These are phyloP conservation scores for Penicillium hordei DNA, from an alignment of 2,329 filamentous ascomycete genomes.

Conservation along the genomic window DNA sequence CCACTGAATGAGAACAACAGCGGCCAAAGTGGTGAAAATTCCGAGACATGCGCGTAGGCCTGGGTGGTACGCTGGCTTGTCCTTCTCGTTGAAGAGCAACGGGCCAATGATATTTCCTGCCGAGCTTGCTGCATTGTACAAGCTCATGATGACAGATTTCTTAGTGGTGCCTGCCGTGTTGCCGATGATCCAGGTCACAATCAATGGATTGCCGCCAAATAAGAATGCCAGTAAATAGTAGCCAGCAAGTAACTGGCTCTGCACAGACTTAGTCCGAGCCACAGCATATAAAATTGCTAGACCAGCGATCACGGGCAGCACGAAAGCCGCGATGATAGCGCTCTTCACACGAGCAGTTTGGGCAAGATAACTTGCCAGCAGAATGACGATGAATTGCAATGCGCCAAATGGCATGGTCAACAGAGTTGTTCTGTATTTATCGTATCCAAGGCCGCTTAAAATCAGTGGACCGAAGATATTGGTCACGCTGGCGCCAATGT, in stretches of 20 bases:
- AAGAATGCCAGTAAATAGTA: conserved; percentile 68
- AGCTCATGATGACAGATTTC: conserved; percentile 62
- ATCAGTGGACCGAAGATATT: conserved; percentile 67
- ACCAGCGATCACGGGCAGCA: conserved; percentile 62
- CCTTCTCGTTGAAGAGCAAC: conserved; percentile 58
- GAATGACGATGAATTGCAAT: conserved; percentile 60
- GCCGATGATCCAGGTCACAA: conserved; percentile 67
- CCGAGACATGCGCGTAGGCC: conserved; percentile 55
- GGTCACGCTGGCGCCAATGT: conserved; percentile 63
- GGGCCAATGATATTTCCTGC: conserved; percentile 68
- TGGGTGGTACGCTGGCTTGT: conserved; percentile 59
- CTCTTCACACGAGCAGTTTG: conserved; percentile 60
- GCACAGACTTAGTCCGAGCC: conserved; percentile 43
- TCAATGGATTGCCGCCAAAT: conserved; percentile 64
- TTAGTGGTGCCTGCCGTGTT: conserved; percentile 70
- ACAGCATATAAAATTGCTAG: conserved; percentile 57
- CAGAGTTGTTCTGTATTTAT: conserved; percentile 58
- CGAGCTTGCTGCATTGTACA: conserved; percentile 63
- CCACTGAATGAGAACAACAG: conserved; percentile 55
- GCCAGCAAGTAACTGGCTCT: conserved; percentile 54
- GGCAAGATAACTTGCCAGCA: conserved; percentile 59
- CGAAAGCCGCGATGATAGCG: conserved; percentile 53
- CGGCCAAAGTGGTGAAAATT: conserved; percentile 52
- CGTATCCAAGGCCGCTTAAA: conserved; percentile 59
- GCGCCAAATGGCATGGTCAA: conserved; percentile 68